Evolutionary conservation across 1,284 basidiomycete species (phyloP).

Genomic region (Ceratobasidium sp.): DNA sequence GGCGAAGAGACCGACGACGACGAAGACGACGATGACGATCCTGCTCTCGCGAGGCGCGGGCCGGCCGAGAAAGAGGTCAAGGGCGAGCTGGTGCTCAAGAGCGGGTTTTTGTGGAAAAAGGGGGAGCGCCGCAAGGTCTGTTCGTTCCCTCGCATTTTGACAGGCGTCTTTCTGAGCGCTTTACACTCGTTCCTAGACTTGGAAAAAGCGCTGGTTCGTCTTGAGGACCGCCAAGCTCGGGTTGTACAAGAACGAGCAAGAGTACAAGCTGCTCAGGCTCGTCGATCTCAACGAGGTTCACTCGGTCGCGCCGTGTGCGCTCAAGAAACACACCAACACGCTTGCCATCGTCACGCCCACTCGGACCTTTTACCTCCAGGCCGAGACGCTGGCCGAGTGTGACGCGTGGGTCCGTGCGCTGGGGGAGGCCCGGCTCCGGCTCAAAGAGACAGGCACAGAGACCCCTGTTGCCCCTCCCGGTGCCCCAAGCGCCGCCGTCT

Average conservation of each 20-base stretch:
- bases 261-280: constrained; percentile 91
- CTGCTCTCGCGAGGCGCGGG: constrained; percentile 54
- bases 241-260: constrained; percentile 95
- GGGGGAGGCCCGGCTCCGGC: constrained; percentile 71
- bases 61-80: constrained; percentile 53
- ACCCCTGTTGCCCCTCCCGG: constrained; percentile 12
- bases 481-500: constrained; percentile 40
- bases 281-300: constrained; percentile 92
- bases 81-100: constrained; percentile 84
- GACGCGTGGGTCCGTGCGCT: constrained; percentile 87
- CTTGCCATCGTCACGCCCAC: constrained; percentile 93
- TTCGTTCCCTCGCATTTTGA: constrained; percentile 46
- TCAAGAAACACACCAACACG: constrained; percentile 90
- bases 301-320: constrained; percentile 85
- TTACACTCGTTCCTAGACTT: constrained; percentile 68
- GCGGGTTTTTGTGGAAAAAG: constrained; percentile 94
- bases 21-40: constrained; percentile 69
- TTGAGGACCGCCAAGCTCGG: constrained; percentile 90
- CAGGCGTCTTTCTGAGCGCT: constrained; percentile 42
- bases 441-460: constrained; percentile 30
- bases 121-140: constrained; percentile 94
- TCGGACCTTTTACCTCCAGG: constrained; percentile 94
- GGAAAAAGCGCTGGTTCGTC: constrained; percentile 99
- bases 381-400: constrained; percentile 75
- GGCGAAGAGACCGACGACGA: constrained; percentile 80